Evolutionary conservation across 1,284 basidiomycete genomes (phyloP).

Genomic region (Athelia sp.): DNA sequence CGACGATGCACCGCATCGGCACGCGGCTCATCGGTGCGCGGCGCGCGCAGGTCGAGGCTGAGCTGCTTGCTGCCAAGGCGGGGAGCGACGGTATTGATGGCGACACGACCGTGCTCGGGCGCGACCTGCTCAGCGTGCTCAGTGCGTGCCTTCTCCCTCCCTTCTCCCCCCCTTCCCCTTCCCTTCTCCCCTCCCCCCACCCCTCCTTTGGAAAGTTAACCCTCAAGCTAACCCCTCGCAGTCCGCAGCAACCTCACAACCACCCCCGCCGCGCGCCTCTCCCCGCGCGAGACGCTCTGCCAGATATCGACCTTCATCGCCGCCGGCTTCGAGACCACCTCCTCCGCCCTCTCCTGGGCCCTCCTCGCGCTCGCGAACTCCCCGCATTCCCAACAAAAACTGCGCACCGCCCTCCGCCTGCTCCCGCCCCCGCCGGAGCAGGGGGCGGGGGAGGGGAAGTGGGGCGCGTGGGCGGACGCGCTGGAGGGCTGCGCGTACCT

Average conservation of each 20-base stretch:
- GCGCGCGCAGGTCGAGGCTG: conserved; percentile 23
- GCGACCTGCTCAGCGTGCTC: conserved; percentile 51
- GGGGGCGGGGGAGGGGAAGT: background rate
- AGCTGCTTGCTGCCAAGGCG: conserved; percentile 12
- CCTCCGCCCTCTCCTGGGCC: conserved; percentile 68
- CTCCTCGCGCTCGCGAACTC: conserved; percentile 59
- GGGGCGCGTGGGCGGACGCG: background rate
- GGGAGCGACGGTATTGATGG: conserved; percentile 3
- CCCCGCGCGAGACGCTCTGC: conserved; percentile 61
- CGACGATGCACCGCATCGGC: conserved; percentile 52
- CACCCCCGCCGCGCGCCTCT: conserved; percentile 48
- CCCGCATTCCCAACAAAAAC: conserved; percentile 45
- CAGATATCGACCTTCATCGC: conserved; percentile 78
- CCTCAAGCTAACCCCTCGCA: conserved; percentile 19
- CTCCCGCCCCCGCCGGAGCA: conserved; percentile 4
- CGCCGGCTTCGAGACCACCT: conserved; percentile 60
- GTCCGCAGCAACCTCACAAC: conserved; percentile 58
- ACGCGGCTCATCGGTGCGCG: conserved; percentile 49
- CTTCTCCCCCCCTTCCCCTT: too few relatives aligned
- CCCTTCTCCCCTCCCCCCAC: background rate
- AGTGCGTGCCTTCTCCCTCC: conserved; percentile 29
- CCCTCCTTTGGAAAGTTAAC: background rate
- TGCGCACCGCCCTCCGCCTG: conserved; percentile 46
- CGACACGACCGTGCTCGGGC: conserved; percentile 16
- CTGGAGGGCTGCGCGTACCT: conserved; percentile 21